phyloP scores from a whole-genome alignment of 1,284 basidiomycete species.

The Apiotrichum brassicae region DNA sequence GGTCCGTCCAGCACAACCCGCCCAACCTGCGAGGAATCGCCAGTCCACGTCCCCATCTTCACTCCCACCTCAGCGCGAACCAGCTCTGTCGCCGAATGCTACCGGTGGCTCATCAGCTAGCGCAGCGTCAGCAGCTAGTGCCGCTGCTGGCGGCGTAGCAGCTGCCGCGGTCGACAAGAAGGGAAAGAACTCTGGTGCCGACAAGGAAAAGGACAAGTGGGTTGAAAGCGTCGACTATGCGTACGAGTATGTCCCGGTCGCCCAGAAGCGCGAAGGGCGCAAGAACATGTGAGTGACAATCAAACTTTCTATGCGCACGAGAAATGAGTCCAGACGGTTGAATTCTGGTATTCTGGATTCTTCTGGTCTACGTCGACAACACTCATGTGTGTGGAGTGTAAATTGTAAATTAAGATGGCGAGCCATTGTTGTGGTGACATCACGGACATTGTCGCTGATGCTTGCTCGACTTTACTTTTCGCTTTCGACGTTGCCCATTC shows the following conservation, averaged over 20 bases:
- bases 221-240: constrained; percentile 35
- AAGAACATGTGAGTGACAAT: constrained; percentile 28
- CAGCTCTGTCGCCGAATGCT: constrained; percentile 1
- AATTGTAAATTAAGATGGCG: no score
- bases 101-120: not conserved
- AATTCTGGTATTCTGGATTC: not conserved
- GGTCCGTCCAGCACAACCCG: not conserved
- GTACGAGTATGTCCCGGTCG: constrained; percentile 42
- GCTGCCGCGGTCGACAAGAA: not conserved
- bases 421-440: no score
- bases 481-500: not conserved
- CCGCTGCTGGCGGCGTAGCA: not conserved
- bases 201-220: constrained; percentile 18
- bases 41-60: not conserved
- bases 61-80: not conserved
- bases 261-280: constrained; percentile 22
- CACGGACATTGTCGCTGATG: not conserved
- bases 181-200: not conserved
- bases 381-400: no score
- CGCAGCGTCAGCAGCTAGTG: not conserved
- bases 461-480: not conserved
- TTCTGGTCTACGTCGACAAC: not conserved
- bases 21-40: not conserved
- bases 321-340: not conserved
- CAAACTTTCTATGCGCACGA: no score